Evolutionary conservation across 495 filamentous ascomycete genomes (phyloP).

Genomic region (Halenospora varia): DNA sequence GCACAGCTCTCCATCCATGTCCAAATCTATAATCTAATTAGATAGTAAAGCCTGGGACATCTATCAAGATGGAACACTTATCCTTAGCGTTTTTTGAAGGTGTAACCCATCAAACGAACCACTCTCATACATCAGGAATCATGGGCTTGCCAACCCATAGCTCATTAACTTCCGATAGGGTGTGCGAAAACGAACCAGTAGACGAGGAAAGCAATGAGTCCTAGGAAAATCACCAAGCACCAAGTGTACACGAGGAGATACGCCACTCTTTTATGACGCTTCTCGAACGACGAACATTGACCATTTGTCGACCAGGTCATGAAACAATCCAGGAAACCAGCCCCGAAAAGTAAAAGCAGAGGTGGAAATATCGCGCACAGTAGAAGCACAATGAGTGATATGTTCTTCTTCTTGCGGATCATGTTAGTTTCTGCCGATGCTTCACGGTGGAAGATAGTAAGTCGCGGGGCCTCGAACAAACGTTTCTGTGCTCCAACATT

Average conservation of each 20-base stretch:
- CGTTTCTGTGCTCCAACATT: not conserved
- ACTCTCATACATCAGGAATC: not conserved
- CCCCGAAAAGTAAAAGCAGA: constrained; percentile 20
- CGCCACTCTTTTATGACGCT: constrained; percentile 17
- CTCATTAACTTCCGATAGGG: not conserved
- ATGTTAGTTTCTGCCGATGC: not conserved
- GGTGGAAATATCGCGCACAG: constrained; percentile 20
- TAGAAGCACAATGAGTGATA: constrained; percentile 12
- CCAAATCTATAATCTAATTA: not conserved
- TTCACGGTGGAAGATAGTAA: not conserved
- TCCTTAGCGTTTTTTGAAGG: not conserved
- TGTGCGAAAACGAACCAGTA: constrained; percentile 2
- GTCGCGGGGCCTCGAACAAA: constrained; percentile 4
- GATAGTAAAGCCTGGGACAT: not conserved
- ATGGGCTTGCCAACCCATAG: not conserved
- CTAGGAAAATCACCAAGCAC: not conserved
- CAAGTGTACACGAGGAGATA: constrained; percentile 1
- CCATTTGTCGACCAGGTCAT: constrained; percentile 20
- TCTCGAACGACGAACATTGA: constrained; percentile 9
- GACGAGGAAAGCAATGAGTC: constrained; percentile 10
- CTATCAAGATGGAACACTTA: not conserved
- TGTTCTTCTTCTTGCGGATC: not conserved
- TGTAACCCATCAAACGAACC: not conserved
- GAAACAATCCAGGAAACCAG: constrained; percentile 23
- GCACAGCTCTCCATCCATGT: not conserved